Evolutionary conservation across 345 rosid genomes (phyloP).

Genomic region (Lumnitzera littorea): DNA sequence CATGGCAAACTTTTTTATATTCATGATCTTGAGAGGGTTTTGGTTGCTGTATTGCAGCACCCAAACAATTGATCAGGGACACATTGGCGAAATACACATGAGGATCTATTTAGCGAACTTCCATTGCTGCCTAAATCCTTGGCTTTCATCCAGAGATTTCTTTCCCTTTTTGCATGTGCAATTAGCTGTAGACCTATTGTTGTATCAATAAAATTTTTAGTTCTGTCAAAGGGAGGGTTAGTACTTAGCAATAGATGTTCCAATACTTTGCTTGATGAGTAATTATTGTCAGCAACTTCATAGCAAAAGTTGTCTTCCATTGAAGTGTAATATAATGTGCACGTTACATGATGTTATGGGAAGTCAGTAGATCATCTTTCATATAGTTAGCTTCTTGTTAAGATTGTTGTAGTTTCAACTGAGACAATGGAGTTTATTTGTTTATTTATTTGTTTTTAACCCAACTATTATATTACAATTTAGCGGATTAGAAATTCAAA

Average conservation of each 20-base stretch:
- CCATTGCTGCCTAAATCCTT: not conserved
- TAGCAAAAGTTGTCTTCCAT: no score
- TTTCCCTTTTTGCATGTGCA: conserved; percentile 9
- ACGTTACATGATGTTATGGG: no score
- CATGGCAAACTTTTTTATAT: not conserved
- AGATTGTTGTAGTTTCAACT: no score
- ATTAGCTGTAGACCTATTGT: conserved; percentile 11
- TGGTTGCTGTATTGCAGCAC: conserved; percentile 26
- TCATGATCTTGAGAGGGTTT: not conserved
- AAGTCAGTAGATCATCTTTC: no score
- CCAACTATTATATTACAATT: no score
- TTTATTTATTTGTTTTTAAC: no score
- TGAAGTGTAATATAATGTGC: no score
- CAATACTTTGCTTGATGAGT: not conserved
- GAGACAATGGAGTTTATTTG: no score
- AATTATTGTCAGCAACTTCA: not conserved
- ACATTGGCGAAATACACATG: conserved; percentile 34
- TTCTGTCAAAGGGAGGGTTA: not conserved
- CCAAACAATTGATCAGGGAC: conserved; percentile 41
- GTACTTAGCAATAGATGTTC: not conserved
- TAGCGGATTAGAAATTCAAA: no score
- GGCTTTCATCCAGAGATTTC: conserved; percentile 1
- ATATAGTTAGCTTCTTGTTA: no score
- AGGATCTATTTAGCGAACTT: conserved; percentile 8
- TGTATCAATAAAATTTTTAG: conserved; percentile 15